Base-by-base conservation (phyloP, 1,139 yeast genomes). In the Saccharomycopsis crataegensis region DNA sequence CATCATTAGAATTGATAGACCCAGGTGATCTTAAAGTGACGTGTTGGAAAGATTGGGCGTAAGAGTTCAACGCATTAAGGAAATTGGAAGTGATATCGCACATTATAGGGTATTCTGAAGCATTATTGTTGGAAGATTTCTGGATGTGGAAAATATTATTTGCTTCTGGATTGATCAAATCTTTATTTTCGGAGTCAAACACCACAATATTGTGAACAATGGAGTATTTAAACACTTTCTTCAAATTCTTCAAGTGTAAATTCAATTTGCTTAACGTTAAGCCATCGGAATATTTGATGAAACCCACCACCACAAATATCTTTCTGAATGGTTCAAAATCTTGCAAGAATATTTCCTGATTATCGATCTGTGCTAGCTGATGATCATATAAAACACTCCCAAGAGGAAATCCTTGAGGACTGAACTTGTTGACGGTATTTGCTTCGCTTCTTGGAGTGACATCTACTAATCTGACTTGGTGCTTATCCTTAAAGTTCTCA, bases 261-360 rank as follows among this genome's bases (percentile, higher is more conserved):
- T 65, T 65, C 12, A 70, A 59, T 12, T 60, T 61, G 7, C 64
- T 64, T 6, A 70, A 64, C 6, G 68, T 66, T 14, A 64, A 55
- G 1, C 61, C 63, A 28, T 70, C 67, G 2, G 66, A 61, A 65
- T 76, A 80, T 43, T 71, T 69, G 0, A 82, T 79, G 28, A 86
- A 62, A 0, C 94, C 96, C 40, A 91, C 63, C 1, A 86, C 73
- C 6, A 83, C 73, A 59, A 85, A 82, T 0, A 83, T 78, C 65
- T 89, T 89, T 52, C 98, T 70, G 67, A 77, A 88, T 1, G 96
- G 96, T 67, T 93, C 98, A 60, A 91, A 82, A 67, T 91, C 97
- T 61, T 86, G 88, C 53, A 91, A 71, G 57, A 86, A 84, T 8
- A 82, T 69, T 22, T 77, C 72, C 51, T 83, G 87, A 31, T 75